These are phyloP conservation scores for Yarrowia galli DNA, from an alignment of 1,139 yeast species.

Conservation along the genomic window DNA sequence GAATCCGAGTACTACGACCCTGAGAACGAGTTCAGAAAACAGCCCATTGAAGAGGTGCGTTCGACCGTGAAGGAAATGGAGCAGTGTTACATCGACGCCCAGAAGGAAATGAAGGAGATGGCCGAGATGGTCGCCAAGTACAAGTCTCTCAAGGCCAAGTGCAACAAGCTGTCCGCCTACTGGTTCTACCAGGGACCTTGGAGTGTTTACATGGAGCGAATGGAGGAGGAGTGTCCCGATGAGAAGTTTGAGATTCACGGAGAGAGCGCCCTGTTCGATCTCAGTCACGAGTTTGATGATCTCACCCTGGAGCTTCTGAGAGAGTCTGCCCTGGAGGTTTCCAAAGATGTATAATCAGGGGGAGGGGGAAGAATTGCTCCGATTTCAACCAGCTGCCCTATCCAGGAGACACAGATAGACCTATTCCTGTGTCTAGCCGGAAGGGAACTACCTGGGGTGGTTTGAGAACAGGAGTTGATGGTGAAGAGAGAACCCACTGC, in stretches of 20 bases:
- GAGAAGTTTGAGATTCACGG: constrained; percentile 9
- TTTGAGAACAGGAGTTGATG: too few species aligned
- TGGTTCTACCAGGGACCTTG: not conserved
- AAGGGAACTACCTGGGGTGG: too few species aligned
- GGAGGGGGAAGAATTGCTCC: too few species aligned
- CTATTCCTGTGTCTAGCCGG: too few species aligned
- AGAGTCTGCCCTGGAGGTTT: constrained; percentile 14
- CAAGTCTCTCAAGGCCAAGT: constrained; percentile 15
- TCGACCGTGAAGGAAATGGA: not conserved
- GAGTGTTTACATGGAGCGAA: constrained; percentile 10
- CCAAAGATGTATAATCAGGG: not conserved
- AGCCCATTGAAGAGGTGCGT: constrained; percentile 16
- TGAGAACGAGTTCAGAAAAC: not conserved
- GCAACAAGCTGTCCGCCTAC: constrained; percentile 7
- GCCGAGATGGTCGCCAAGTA: not conserved
- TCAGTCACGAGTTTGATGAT: constrained; percentile 2
- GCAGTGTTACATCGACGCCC: not conserved
- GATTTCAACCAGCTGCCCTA: too few species aligned
- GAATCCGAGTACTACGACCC: not conserved
- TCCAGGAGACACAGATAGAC: too few species aligned
- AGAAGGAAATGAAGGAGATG: not conserved
- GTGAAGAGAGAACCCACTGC: too few species aligned
- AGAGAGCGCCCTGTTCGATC: not conserved
- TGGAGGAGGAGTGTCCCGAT: constrained; percentile 15
- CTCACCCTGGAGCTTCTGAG: not conserved